These are phyloP conservation scores for Phytophthora ohioensis DNA, from an alignment of 352 stramenopile species.

Conservation along the genomic window DNA sequence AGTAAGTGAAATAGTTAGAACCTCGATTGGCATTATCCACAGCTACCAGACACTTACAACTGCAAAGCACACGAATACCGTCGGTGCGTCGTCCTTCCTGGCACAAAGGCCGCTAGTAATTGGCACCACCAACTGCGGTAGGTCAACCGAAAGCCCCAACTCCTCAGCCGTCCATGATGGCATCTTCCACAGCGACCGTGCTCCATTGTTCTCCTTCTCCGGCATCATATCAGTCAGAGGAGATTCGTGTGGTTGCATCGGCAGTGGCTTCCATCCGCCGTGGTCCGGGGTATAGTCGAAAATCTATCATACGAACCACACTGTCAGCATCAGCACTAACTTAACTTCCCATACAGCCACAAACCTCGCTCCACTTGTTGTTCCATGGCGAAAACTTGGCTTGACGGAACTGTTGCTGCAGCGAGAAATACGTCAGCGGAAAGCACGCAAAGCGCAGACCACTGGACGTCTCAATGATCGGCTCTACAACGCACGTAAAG, in stretches of 20 bases:
- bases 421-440: conserved; percentile 70
- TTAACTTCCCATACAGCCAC: neutral
- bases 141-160: conserved; percentile 50
- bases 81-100: conserved; percentile 35
- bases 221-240: conserved; percentile 44
- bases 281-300: conserved; percentile 78
- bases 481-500: conserved; percentile 42
- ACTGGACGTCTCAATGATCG: conserved; percentile 75
- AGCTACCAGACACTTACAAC: conserved; percentile 21
- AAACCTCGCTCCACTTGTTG: conserved; percentile 86
- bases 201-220: conserved; percentile 36
- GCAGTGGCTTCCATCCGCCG: conserved; percentile 54
- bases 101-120: conserved; percentile 50
- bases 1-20: neutral
- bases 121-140: conserved; percentile 59
- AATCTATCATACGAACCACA: conserved; percentile 44
- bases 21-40: too few relatives aligned
- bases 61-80: conserved; percentile 58
- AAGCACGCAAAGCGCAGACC: conserved; percentile 72
- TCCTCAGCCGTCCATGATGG: conserved; percentile 51
- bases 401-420: conserved; percentile 72
- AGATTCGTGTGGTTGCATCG: conserved; percentile 39
- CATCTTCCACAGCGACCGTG: conserved; percentile 58
- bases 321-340: neutral
- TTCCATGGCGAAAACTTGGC: conserved; percentile 83